Percentiles rank a stretch among this genome's conserved stretches.
These are phyloP conservation scores for Lipomyces chichibuensis DNA, from an alignment of 805 yeast species.

Conservation along the genomic window DNA sequence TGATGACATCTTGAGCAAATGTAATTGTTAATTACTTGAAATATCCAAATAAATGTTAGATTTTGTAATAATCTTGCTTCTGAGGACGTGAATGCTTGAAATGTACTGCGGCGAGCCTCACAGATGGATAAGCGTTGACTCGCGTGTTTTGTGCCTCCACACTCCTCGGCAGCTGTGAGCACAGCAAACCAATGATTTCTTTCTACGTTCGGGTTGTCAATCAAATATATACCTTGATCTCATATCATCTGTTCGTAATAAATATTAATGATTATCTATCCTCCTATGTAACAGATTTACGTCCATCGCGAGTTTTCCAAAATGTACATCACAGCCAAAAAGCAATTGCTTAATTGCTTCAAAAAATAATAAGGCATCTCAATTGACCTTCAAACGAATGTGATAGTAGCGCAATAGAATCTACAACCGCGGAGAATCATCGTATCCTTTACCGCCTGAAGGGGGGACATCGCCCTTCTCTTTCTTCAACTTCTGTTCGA, in stretches of 20 bases:
- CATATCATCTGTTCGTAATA: not conserved
- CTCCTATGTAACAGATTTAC: not conserved
- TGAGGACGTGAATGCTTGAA: too few relatives aligned
- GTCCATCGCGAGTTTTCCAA: not conserved
- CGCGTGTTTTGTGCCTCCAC: too few relatives aligned
- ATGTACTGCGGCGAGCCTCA: too few relatives aligned
- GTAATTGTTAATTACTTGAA: not conserved
- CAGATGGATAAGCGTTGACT: too few relatives aligned
- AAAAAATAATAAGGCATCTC: not conserved
- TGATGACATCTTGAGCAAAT: not conserved
- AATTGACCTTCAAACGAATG: not conserved
- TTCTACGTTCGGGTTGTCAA: too few relatives aligned
- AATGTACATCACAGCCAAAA: too few relatives aligned
- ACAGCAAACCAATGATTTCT: too few relatives aligned
- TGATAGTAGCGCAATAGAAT: not conserved
- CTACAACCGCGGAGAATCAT: constrained; percentile 8
- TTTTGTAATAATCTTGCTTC: not conserved
- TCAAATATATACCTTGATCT: not conserved
- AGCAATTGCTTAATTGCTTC: not conserved
- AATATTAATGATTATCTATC: not conserved
- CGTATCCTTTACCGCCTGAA: constrained; percentile 10
- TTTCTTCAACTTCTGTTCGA: constrained; percentile 61
- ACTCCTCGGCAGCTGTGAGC: too few relatives aligned
- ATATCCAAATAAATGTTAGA: not conserved
- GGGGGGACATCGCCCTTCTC: constrained; percentile 34